A percentile compares a stretch with the other conserved stretches of the same genome.
Evolutionary conservation across 108 stramenopile species (phyloP).

Genomic region (Skeletonema grethae): DNA sequence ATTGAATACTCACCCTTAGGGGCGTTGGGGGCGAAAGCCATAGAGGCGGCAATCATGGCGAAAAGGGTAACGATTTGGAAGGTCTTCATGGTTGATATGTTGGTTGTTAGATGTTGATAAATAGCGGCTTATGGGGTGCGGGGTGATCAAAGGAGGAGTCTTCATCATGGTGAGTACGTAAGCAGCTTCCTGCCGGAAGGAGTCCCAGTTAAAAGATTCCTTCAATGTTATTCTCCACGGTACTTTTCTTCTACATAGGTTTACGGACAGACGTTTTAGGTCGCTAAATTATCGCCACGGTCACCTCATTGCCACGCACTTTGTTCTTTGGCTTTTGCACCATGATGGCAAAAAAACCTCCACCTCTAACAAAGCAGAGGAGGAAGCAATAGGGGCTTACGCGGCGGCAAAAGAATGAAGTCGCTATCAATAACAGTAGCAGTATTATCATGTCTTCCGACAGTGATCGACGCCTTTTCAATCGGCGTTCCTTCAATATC

Average conservation of each 20-base stretch:
- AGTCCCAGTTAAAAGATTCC: neutral
- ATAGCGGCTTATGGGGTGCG: neutral
- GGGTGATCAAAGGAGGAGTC: neutral
- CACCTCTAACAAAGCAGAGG: no score
- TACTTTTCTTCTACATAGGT: no score
- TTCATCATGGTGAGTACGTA: conserved; percentile 1
- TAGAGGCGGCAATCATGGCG: conserved; percentile 71
- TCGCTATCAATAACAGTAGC: conserved; percentile 1
- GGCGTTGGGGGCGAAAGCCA: conserved; percentile 83
- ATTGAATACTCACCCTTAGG: conserved; percentile 61
- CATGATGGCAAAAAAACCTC: neutral
- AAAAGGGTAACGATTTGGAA: conserved; percentile 82
- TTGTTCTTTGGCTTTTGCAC: neutral
- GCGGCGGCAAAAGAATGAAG: neutral
- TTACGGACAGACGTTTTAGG: neutral
- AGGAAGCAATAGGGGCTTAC: neutral
- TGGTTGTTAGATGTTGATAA: neutral
- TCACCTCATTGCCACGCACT: no score
- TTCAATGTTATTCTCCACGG: neutral
- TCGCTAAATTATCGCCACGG: no score
- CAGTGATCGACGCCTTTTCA: neutral
- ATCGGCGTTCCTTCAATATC: conserved; percentile 4
- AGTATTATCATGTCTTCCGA: neutral
- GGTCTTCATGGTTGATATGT: conserved; percentile 77
- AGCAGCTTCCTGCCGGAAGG: neutral